Evolutionary conservation across 2,329 filamentous ascomycete genomes (phyloP).

Genomic region (Canariomyces notabilis): DNA sequence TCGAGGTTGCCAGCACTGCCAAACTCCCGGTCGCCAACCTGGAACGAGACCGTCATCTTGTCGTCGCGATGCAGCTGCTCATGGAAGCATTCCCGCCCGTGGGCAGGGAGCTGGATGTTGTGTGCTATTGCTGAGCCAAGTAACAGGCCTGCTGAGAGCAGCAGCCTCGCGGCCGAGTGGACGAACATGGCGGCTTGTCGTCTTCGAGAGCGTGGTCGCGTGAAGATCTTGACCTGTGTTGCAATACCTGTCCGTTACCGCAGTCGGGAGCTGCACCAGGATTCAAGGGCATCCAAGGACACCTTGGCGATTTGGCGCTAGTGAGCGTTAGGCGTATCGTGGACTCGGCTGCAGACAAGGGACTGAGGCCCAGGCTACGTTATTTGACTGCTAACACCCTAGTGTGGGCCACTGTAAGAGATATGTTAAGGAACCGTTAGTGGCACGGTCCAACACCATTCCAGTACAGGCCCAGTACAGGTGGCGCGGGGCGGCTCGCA

Average conservation of each 20-base stretch:
- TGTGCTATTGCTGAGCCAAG: constrained; percentile 66
- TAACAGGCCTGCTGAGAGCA: constrained; percentile 49
- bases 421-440: too few species aligned
- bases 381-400: too few species aligned
- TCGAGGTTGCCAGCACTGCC: constrained; percentile 91
- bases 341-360: too few species aligned
- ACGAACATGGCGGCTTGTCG: constrained; percentile 37
- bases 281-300: constrained; percentile 18
- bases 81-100: constrained; percentile 97
- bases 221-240: too few species aligned
- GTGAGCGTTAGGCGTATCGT: too few species aligned
- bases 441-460: constrained; percentile 23
- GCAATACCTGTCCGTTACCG: too few species aligned
- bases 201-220: constrained; percentile 11
- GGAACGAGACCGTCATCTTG: constrained; percentile 97
- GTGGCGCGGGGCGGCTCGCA: background rate
- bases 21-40: constrained; percentile 95
- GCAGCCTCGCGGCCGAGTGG: constrained; percentile 36
- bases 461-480: constrained; percentile 20
- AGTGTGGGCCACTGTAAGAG: constrained; percentile 3
- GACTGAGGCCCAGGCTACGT: too few species aligned
- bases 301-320: constrained; percentile 24
- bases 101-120: constrained; percentile 91
- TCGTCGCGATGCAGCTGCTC: constrained; percentile 89
- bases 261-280: constrained; percentile 12